A percentile compares a stretch with the other conserved stretches of the same genome.
These are phyloP conservation scores for Trichosporon asahii DNA, from an alignment of 1,284 basidiomycete species.

Conservation along the genomic window DNA sequence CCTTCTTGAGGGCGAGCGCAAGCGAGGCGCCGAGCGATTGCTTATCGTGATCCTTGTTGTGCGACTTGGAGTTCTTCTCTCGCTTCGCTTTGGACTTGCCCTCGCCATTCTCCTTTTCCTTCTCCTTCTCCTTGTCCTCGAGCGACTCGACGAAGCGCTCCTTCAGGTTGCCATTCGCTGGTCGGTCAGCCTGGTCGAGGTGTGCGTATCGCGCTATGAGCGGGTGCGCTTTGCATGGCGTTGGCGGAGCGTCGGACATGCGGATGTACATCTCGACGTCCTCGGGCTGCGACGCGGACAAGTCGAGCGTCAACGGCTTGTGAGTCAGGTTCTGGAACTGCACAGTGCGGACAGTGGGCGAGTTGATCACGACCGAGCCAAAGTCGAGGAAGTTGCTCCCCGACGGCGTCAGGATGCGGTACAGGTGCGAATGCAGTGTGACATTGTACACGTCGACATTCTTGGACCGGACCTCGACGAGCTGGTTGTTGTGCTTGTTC, in stretches of 20 bases:
- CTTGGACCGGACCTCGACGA: slow-evolving; percentile 53
- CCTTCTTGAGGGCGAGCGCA: slow-evolving; percentile 52
- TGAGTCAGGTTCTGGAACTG: slow-evolving; percentile 53
- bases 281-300: slow-evolving; percentile 55
- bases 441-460: slow-evolving; percentile 56
- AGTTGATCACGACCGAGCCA: slow-evolving; percentile 55
- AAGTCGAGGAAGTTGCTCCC: slow-evolving; percentile 57
- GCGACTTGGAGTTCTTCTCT: slow-evolving; percentile 16
- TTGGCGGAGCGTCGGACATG: slow-evolving; percentile 32
- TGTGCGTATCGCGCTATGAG: background rate
- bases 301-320: slow-evolving; percentile 49
- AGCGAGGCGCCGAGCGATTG: slow-evolving; percentile 31
- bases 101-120: slow-evolving; percentile 24
- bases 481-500: slow-evolving; percentile 50
- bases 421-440: slow-evolving; percentile 56
- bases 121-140: slow-evolving; percentile 26
- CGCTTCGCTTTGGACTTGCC: slow-evolving; percentile 24
- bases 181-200: slow-evolving; percentile 12
- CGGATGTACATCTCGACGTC: slow-evolving; percentile 55
- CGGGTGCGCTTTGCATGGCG: background rate
- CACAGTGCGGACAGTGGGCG: slow-evolving; percentile 53
- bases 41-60: slow-evolving; percentile 27
- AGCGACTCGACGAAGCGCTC: slow-evolving; percentile 57
- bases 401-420: slow-evolving; percentile 55
- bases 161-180: slow-evolving; percentile 35